Percentiles rank a stretch among this genome's conserved stretches.
These are phyloP conservation scores for Rhodotorula glutinis DNA, from an alignment of 1,284 basidiomycete species.

Conservation along the genomic window DNA sequence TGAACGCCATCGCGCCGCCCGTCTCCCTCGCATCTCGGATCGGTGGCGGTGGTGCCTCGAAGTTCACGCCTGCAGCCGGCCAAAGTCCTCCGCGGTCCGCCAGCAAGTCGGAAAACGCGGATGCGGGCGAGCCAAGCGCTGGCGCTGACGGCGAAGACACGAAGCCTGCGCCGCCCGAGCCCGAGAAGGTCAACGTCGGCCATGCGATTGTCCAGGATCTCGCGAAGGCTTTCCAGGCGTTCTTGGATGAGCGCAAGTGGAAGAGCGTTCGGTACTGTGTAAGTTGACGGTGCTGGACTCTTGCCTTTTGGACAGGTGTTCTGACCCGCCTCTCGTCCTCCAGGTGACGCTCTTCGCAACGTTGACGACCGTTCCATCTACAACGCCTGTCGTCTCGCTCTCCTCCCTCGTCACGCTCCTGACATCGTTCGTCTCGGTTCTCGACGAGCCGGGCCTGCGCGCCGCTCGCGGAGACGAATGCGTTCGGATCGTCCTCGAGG, in stretches of 20 bases:
- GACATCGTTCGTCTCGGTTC: constrained; percentile 41
- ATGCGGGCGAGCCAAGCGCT: not conserved
- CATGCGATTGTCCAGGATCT: constrained; percentile 79
- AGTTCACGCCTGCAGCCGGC: not conserved
- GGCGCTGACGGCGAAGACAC: constrained; percentile 11
- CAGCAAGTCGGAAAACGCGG: not conserved
- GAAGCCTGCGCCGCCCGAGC: constrained; percentile 1
- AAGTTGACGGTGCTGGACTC: constrained; percentile 50
- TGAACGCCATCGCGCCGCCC: constrained; percentile 27
- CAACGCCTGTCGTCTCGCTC: constrained; percentile 28
- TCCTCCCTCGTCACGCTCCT: constrained; percentile 38
- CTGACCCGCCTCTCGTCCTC: not conserved
- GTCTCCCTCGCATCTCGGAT: constrained; percentile 22
- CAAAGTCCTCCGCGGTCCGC: not conserved
- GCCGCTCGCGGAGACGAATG: constrained; percentile 43
- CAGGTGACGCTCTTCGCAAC: constrained; percentile 90
- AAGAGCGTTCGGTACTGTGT: constrained; percentile 79
- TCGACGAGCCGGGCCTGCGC: constrained; percentile 43
- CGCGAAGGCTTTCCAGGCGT: constrained; percentile 78
- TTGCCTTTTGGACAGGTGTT: no score
- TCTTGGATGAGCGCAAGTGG: constrained; percentile 82
- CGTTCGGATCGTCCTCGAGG: constrained; percentile 43
- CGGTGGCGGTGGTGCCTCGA: not conserved
- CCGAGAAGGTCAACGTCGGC: constrained; percentile 55
- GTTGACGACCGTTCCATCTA: constrained; percentile 54